Base-by-base conservation (phyloP, 352 stramenopile species). In the Lagenidium sp. region DNA sequence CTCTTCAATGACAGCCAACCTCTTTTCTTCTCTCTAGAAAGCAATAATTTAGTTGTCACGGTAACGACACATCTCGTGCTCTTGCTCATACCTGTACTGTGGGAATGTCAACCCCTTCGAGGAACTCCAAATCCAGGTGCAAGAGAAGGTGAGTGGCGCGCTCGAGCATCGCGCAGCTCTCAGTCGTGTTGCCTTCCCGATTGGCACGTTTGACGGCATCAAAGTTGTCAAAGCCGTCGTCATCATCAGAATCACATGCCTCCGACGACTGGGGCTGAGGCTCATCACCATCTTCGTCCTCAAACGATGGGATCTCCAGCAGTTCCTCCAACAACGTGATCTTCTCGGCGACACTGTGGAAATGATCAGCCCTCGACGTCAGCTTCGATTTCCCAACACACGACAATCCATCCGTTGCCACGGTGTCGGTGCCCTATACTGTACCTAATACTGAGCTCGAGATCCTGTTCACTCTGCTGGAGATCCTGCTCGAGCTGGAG, bases 221-320 rank as follows among this genome's bases (percentile, higher is more conserved):
- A 47, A 91, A 87, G 22, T 88, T 86, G 28, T 85, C 76, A 44
- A 88, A 88, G 0, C 65, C 68, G 10, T 81, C 68, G 39, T 86
- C 68, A 6, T n/a, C 32, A 37, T 35, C 34, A 1, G 18, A 26
- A 6, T 4, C 36, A 30, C 68, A 53, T 5, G 69, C 47, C 10
- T 63, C 53, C 28, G 28, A 8, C 15, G 28, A 15, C 8, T 32
- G 8, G 28, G 8, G 8, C 28, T 32, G 28, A 32, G 28, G 24
- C 49, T 63, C 8, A 68, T 58, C 5, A 36, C 3, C 28, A 26
- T 53, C 46, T n/a, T 53, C 49, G 4, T 53, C 46, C 13, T 53
- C 49, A 4, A 61, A 60, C 2, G 55, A 62, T 21, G 61, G 48
- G 30, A 89, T 81, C 50, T 91, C 74, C 19, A 94, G 53, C 18